phyloP scores from a whole-genome alignment of 2,329 filamentous ascomycete species.

The Ramularia collo-cygni region DNA sequence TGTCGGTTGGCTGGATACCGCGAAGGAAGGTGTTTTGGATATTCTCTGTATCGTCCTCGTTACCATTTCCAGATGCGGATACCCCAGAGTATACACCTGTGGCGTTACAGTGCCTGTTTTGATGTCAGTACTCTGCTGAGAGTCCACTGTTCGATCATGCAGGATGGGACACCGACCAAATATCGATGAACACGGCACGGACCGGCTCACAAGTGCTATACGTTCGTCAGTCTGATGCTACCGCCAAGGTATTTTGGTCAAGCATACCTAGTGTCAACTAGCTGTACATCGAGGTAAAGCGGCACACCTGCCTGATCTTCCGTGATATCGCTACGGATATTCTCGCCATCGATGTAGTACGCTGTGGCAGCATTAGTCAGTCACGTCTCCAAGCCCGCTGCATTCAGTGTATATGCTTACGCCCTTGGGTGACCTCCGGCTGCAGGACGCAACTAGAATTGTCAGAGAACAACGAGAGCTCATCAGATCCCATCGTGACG shows the following conservation, averaged over 20 bases:
- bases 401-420: conserved; percentile 1
- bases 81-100: conserved; percentile 42
- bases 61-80: conserved; percentile 29
- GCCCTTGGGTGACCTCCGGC: conserved; percentile 26
- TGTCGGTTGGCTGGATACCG: conserved; percentile 36
- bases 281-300: conserved; percentile 39
- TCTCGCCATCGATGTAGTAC: conserved; percentile 22
- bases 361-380: conserved; percentile 16
- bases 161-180: conserved; percentile 27
- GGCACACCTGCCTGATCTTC: conserved; percentile 38
- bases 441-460: conserved; percentile 26
- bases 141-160: too few relatives aligned
- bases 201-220: conserved; percentile 39
- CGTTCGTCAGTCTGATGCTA: too few relatives aligned
- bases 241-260: too few relatives aligned
- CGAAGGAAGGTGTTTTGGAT: conserved; percentile 35
- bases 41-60: conserved; percentile 24
- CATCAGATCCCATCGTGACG: conserved; percentile 18
- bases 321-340: conserved; percentile 35
- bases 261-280: conserved; percentile 39
- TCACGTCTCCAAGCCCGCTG: too few relatives aligned
- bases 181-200: conserved; percentile 37
- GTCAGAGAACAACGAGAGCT: conserved; percentile 16
- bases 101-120: conserved; percentile 29
- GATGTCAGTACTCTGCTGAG: too few relatives aligned